Percentiles rank a stretch among this genome's conserved stretches.
Conservation (phyloP, 140 eudicot species). For the Stevia rebaudiana region DNA sequence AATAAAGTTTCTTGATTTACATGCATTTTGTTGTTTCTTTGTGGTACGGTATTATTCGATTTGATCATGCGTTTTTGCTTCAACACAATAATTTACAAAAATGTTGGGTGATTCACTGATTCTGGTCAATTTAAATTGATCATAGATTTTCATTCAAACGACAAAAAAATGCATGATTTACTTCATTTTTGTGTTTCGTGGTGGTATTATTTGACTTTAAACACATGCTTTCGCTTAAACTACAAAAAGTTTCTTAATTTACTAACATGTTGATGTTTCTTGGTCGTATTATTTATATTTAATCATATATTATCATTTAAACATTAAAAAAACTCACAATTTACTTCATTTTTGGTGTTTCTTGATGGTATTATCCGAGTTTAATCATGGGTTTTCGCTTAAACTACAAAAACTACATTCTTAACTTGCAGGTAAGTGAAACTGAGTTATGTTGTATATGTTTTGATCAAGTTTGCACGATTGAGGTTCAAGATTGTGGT, state of each 20-base stretch:
- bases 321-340: not conserved
- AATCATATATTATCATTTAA: not conserved
- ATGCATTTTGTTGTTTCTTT: too few species aligned
- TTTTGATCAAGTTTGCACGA: slow-evolving; percentile 76
- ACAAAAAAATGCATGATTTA: not conserved
- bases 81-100: too few species aligned
- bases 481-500: slow-evolving; percentile 78
- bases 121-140: not conserved
- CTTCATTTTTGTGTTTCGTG: not conserved
- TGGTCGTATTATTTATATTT: too few species aligned
- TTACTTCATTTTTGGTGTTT: not conserved
- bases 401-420: not conserved
- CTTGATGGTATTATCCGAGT: slow-evolving; percentile 3
- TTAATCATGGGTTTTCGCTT: slow-evolving; percentile 10
- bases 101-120: too few species aligned
- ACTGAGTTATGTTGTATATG: slow-evolving; percentile 76
- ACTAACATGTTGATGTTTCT: too few species aligned
- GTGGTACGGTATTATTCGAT: too few species aligned
- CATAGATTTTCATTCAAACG: not conserved
- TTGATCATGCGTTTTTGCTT: too few species aligned
- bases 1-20: too few species aligned
- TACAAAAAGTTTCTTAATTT: not conserved
- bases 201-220: slow-evolving; percentile 5
- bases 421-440: slow-evolving; percentile 49
- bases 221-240: slow-evolving; percentile 6